phyloP scores from a whole-genome alignment of 768 basidiomycete genomes.

The Harrya chromipes region DNA sequence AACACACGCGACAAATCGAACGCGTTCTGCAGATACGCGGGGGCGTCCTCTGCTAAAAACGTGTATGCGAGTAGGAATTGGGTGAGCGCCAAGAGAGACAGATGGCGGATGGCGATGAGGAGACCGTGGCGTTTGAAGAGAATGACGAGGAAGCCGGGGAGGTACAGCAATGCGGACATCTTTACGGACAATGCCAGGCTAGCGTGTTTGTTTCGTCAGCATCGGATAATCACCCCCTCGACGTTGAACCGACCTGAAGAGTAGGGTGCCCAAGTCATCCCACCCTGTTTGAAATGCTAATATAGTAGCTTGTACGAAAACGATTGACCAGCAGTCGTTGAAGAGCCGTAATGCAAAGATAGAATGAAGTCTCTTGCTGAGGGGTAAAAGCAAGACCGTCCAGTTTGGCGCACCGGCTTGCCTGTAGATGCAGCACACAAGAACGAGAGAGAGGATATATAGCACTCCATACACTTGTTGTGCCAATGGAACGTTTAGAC shows the following conservation, averaged over 20 bases:
- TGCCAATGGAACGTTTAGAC: slow-evolving; percentile 55
- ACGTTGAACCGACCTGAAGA: slow-evolving; percentile 64
- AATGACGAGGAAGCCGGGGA: slow-evolving; percentile 84
- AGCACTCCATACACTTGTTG: slow-evolving; percentile 78
- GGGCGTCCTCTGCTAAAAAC: slow-evolving; percentile 60
- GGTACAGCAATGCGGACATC: slow-evolving; percentile 89
- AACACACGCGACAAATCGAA: slow-evolving; percentile 90
- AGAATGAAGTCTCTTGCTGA: slow-evolving; percentile 94
- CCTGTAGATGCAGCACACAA: slow-evolving; percentile 69
- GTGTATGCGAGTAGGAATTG: slow-evolving; percentile 67
- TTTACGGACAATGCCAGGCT: slow-evolving; percentile 78
- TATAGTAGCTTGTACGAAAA: slow-evolving; percentile 64
- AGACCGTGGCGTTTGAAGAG: slow-evolving; percentile 73
- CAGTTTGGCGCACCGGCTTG: slow-evolving; percentile 67
- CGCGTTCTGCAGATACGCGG: slow-evolving; percentile 68
- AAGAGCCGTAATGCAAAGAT: slow-evolving; percentile 90
- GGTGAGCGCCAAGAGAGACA: slow-evolving; percentile 34
- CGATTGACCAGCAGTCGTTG: slow-evolving; percentile 88
- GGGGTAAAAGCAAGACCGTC: slow-evolving; percentile 64
- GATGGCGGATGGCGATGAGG: slow-evolving; percentile 45
- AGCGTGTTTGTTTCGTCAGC: slow-evolving; percentile 2
- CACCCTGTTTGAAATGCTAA: slow-evolving; percentile 57
- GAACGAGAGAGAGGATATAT: slow-evolving; percentile 63
- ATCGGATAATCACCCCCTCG: background rate
- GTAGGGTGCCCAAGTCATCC: slow-evolving; percentile 59